A percentile compares a stretch with the other conserved stretches of the same genome.
phyloP scores from a whole-genome alignment of 768 basidiomycete species.

The Tylopilus vinaceipallidus region DNA sequence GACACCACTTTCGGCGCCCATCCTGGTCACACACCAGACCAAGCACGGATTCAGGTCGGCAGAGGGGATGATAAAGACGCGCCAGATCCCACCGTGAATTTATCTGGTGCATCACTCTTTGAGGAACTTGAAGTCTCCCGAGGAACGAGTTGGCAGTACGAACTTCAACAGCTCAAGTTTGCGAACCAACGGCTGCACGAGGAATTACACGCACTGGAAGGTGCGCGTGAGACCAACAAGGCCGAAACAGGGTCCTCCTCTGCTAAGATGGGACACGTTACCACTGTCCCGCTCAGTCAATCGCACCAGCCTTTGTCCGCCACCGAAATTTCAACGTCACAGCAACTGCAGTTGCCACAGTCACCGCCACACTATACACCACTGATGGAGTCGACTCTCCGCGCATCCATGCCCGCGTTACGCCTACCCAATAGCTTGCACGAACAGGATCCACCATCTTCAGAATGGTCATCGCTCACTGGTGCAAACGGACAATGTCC shows the following conservation, averaged over 20 bases:
- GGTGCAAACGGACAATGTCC: conserved; percentile 23
- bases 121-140: conserved; percentile 66
- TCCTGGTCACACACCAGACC: not conserved
- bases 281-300: not conserved
- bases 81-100: conserved; percentile 10
- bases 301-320: not conserved
- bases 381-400: conserved; percentile 1
- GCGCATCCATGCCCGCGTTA: conserved; percentile 1
- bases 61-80: not conserved
- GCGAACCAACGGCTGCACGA: conserved; percentile 64
- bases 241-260: not conserved
- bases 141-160: conserved; percentile 90
- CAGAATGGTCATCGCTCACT: conserved; percentile 30
- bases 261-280: not conserved
- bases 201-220: conserved; percentile 48
- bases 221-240: not conserved
- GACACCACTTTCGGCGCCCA: not conserved
- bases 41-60: not conserved
- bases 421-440: conserved; percentile 16
- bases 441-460: conserved; percentile 16
- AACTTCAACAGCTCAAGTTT: conserved; percentile 79
- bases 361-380: conserved; percentile 4
- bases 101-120: conserved; percentile 50
- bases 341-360: conserved; percentile 4
- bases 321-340: not conserved